Evolutionary conservation across 2,329 filamentous ascomycete species (phyloP), one percentile per base, ranked within the genome.

Genomic region (Akanthomyces dipterigenus): DNA sequence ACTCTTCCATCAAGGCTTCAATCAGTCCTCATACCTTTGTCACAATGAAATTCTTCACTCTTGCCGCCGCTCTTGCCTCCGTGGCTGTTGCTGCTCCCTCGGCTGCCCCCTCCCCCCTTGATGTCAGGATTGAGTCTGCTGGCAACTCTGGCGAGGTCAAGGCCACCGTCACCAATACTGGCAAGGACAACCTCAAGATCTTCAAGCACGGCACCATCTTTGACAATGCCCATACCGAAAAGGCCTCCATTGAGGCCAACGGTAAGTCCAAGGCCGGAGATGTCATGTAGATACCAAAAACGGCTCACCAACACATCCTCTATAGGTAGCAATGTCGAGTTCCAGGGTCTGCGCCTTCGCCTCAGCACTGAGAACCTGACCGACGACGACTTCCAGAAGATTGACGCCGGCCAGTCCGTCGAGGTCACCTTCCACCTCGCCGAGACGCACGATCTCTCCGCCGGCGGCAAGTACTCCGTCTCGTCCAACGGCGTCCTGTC

Each of bases 401-500:
- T 86, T 59, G 72, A 71, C 5, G 73, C 77, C 5, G 78, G 78
- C 54, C 71, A 82, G 70, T 79, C 80, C 9, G 75, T 85, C 64
- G 77, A 80, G 65, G 72, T 80, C 36, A 77, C 76, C 45, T 82
- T 85, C 62, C 81, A 86, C 66, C 75, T 83, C 36, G 83, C 81
- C 38, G 76, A 83, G 68, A 76, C 81, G 2, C 82, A 86, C 70
- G 78, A 84, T 64, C 76, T 80, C 55, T 74, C 72, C 51, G 63
- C 70, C 7, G 80, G 81, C 55, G 86, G 85, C 62, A 74, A 76
- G 55, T 85, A 85, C 68, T 80, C 80, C 59, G 71, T 90, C 54
- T 76, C 79, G 59, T 78, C 84, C 5, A 73, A 74, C 5, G 87
- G 87, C 6, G 76, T 78, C 12, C 77, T 89, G 48, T 80, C 83